Percentiles rank a stretch among this genome's conserved stretches.
Evolutionary conservation across 2,329 filamentous ascomycete species (phyloP).

Genomic region (Exophiala viscosa): DNA sequence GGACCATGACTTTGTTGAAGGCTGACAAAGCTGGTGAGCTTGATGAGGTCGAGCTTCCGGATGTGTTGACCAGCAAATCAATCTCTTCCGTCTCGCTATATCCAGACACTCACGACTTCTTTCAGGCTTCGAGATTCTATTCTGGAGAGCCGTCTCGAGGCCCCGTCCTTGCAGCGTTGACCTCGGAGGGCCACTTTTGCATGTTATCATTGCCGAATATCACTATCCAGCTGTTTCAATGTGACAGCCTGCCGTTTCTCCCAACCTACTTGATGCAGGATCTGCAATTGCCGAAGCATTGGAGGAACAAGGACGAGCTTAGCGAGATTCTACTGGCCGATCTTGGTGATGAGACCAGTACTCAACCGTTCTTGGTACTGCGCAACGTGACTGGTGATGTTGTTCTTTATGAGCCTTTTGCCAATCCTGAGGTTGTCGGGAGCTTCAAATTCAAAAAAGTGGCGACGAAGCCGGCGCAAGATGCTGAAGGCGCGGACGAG

Average conservation of each 20-base stretch:
- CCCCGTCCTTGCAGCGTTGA: conserved; percentile 70
- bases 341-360: conserved; percentile 69
- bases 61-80: conserved; percentile 58
- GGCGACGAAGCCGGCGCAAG: conserved; percentile 56
- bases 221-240: conserved; percentile 65
- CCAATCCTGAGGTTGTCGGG: conserved; percentile 19
- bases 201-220: conserved; percentile 74
- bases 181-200: conserved; percentile 61
- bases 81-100: conserved; percentile 87
- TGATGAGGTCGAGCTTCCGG: conserved; percentile 70
- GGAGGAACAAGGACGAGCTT: conserved; percentile 67
- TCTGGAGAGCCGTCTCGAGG: conserved; percentile 25
- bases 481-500: conserved; percentile 50
- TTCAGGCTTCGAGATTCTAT: conserved; percentile 49
- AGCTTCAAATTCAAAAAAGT: conserved; percentile 70
- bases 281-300: conserved; percentile 61
- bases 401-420: conserved; percentile 79
- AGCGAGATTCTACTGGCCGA: conserved; percentile 80
- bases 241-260: conserved; percentile 73
- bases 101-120: conserved; percentile 58
- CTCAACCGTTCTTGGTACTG: conserved; percentile 74
- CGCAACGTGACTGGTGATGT: conserved; percentile 78
- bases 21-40: conserved; percentile 79
- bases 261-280: conserved; percentile 72
- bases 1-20: conserved; percentile 71